phyloP scores from a whole-genome alignment of 495 filamentous ascomycete genomes.

The Diplogelasinospora grovesii region DNA sequence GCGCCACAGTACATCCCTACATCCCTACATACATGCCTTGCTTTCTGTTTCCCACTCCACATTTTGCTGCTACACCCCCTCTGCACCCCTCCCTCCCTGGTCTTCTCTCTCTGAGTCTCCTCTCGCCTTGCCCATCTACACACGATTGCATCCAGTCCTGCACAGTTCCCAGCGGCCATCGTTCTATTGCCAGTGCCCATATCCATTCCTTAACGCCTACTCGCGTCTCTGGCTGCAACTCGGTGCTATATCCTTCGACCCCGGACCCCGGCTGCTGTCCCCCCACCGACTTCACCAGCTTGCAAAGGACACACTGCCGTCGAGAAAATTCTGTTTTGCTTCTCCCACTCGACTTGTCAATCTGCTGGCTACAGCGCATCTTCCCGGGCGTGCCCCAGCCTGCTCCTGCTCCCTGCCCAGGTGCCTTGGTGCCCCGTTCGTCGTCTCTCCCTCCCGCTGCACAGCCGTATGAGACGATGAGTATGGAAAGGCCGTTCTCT shows the following conservation, averaged over 20 bases:
- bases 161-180: constrained; percentile 15
- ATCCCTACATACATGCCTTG: constrained; percentile 21
- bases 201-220: constrained; percentile 14
- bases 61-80: constrained; percentile 12
- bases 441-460: constrained; percentile 22
- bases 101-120: constrained; percentile 3
- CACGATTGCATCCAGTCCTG: constrained; percentile 16
- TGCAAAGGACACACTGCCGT: constrained; percentile 18
- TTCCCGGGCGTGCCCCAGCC: constrained; percentile 34
- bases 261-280: constrained; percentile 24
- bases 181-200: constrained; percentile 14
- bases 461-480: constrained; percentile 33
- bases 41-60: constrained; percentile 19
- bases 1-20: too few relatives aligned
- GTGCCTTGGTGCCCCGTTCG: too few relatives aligned
- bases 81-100: constrained; percentile 8
- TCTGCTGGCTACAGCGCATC: constrained; percentile 31
- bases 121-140: constrained; percentile 12
- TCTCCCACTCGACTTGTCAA: constrained; percentile 14
- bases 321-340: constrained; percentile 10
- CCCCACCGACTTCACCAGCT: constrained; percentile 19
- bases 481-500: constrained; percentile 32
- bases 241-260: constrained; percentile 11
- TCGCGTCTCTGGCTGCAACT: constrained; percentile 15
- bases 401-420: too few relatives aligned